Evolutionary conservation across 306 rosid genomes (phyloP), one percentile per base, ranked within the genome.

Genomic region (Casuarina cunninghamiana): DNA sequence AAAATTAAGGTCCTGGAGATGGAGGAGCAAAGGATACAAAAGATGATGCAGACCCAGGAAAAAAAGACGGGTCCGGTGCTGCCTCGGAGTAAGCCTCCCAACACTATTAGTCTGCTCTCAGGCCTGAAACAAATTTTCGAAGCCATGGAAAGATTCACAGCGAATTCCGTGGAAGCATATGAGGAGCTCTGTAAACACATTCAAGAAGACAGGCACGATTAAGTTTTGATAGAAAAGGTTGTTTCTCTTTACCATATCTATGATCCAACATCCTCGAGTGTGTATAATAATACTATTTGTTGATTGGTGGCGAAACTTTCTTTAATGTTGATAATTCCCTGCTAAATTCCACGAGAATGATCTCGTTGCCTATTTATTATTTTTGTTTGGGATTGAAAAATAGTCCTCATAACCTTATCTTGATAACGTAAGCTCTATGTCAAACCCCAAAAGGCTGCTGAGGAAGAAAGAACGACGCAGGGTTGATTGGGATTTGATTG

Each of bases 131-230:
- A 73, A 76, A 81, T 89, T 37, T 86, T 92, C 77, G 50, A 53
- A 55, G 86, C 93, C 44, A 50, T 89, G 89, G 91, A 87, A 68
- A 83, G 79, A 77, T 91, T 92, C 83, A 76, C 84, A 16, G 85
- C 83, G 42, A 74, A 83, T 65, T 79, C 90, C 58, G 73, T 87
- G 51, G 53, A 70, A 73, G 84, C 86, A 32, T 91, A 92, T 51
- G 86, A 91, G 82, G 90, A 91, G 60, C 87, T 92, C 63, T 76
- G 77, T 73, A 75, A 76, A 46, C 88, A 83, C 72, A 85, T 88
- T 78, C 77, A 83, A 74, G 83, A 55, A 75, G 75, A 81, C 13
- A 35, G 37, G 10, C 65, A 60, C 76, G 82, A 42, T 66, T 53
- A 76, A 77, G 69, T 57, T 69, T 58, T 11, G 15, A 41, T 45